Base-by-base conservation (phyloP, 164 flowering plant genomes). In the Stephania japonica region DNA sequence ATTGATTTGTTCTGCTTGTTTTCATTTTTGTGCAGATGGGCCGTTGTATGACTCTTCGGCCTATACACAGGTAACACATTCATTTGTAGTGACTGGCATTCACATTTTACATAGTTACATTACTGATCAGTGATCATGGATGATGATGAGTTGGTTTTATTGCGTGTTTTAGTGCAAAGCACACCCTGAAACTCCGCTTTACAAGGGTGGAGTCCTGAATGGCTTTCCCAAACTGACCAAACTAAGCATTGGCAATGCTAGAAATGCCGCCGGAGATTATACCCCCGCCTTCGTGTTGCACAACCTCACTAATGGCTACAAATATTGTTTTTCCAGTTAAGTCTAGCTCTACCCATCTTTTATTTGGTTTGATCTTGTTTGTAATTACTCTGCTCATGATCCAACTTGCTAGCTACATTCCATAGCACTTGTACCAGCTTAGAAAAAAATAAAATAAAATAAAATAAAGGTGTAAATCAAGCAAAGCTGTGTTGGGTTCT, bases 271-370 rank as follows among this genome's bases (percentile, higher is more conserved):
- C 38, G 76, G 73, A 27, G 62, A 56, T 66, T 74, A 70, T 23
- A 73, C 89, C 0, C 89, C 90, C 0, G 81, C 87, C 43, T 84
- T 85, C 72, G 18, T 80, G 8, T 59, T 94, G 80, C 80, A 71
- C 42, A 90, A 92, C 78, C 91, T 92, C 78, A 84, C 83, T 26
- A 79, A 72, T n/a, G 79, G 77, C 71, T 78, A 84, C 77, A 83
- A 74, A 26, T 94, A 91, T 78, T 85, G 86, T 63, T 91, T 94
- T 80, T 94, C 98, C 76, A 78, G 98, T 94, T 81, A 32, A 76
- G 80, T 75, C 68, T 49, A 44, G 53, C 69, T 71, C 42, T 38
- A 38, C 44, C 72, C 65, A 32, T 70, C 19, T 64, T 32, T 19
- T 23, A 32, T 65, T 18, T 72, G 1, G 19, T 18, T 44, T 44